phyloP scores from a whole-genome alignment of 176 grass and related monocot species.

The Thinopyrum elongatum region DNA sequence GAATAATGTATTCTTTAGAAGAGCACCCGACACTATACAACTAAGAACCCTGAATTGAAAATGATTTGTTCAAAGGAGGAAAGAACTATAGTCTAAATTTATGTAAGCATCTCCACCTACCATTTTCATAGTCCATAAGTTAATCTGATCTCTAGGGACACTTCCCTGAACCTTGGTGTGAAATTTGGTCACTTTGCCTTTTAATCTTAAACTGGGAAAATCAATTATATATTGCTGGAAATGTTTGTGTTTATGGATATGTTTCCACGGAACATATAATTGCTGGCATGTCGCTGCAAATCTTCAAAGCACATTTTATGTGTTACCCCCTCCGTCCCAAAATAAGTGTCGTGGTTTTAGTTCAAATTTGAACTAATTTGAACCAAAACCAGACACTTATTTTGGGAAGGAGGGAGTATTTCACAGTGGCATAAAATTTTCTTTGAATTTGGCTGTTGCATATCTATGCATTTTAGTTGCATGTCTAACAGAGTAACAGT shows the following conservation, averaged over 20 bases:
- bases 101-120: not conserved
- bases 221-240: not conserved
- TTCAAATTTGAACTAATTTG: no score
- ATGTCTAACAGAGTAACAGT: not conserved
- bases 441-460: not conserved
- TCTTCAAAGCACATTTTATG: not conserved
- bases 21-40: not conserved
- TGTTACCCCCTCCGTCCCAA: not conserved
- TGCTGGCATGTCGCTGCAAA: not conserved
- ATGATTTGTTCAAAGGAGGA: not conserved
- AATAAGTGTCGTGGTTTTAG: no score
- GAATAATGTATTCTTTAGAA: slow-evolving; percentile 7
- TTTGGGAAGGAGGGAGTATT: not conserved
- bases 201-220: not conserved
- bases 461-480: not conserved
- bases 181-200: not conserved
- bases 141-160: not conserved
- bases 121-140: not conserved
- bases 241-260: not conserved
- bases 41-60: not conserved
- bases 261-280: not conserved
- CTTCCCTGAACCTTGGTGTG: not conserved
- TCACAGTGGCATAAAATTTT: not conserved
- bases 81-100: not conserved
- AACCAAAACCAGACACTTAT: no score